Conservation (phyloP, 441 rosid species). For the Populus hybrid region DNA sequence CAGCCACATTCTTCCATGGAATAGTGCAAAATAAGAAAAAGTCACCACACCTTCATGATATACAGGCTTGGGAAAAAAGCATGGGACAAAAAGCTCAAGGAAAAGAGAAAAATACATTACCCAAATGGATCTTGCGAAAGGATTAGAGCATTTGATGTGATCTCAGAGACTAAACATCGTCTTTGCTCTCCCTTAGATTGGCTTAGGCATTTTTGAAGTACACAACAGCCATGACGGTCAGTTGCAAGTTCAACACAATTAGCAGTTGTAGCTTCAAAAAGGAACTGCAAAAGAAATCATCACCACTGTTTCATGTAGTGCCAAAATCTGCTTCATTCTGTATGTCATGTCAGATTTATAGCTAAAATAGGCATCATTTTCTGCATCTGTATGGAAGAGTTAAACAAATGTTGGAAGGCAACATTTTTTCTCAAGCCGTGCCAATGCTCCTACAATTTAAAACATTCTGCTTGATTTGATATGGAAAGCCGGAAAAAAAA, state of each 20-base stretch:
- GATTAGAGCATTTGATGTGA: slow-evolving; percentile 62
- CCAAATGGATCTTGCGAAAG: slow-evolving; percentile 86
- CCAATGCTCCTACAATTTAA: neutral
- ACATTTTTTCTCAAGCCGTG: neutral
- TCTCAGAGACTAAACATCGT: slow-evolving; percentile 45
- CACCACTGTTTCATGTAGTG: neutral
- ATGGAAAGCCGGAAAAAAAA: neutral
- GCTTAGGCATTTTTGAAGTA: slow-evolving; percentile 75
- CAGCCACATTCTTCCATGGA: neutral
- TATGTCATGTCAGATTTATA: neutral
- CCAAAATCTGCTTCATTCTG: neutral
- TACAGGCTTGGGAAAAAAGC: neutral
- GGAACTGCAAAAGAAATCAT: slow-evolving; percentile 44
- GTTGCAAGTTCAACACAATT: slow-evolving; percentile 77
- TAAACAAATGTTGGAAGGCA: neutral
- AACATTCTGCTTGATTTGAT: neutral
- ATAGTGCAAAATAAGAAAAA: neutral
- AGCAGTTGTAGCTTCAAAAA: slow-evolving; percentile 60
- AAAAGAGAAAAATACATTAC: slow-evolving; percentile 29
- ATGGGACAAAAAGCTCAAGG: neutral
- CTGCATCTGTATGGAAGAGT: slow-evolving; percentile 1
- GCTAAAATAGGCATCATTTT: slow-evolving; percentile 11
- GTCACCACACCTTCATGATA: neutral
- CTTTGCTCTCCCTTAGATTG: slow-evolving; percentile 56
- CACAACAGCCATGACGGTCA: slow-evolving; percentile 84